phyloP scores from a whole-genome alignment of 1,284 basidiomycete genomes.

The Cutaneotrichosporon sp. region DNA sequence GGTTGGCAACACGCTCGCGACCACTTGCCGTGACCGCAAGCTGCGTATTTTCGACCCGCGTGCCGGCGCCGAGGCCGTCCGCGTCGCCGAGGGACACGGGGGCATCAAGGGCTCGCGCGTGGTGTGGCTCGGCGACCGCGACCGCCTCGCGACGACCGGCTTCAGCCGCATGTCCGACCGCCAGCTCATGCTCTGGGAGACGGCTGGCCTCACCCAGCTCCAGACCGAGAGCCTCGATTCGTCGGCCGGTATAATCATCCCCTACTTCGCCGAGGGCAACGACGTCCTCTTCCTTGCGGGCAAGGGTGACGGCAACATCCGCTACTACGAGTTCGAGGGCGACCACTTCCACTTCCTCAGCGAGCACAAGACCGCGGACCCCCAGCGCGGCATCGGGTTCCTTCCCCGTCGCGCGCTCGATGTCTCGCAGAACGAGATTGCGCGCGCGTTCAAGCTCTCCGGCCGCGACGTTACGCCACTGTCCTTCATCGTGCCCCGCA shows the following conservation, averaged over 20 bases:
- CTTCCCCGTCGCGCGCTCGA: slow-evolving; percentile 85
- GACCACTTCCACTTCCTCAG: slow-evolving; percentile 78
- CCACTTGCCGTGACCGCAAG: slow-evolving; percentile 89
- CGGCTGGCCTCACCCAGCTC: slow-evolving; percentile 67
- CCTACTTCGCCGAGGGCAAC: slow-evolving; percentile 91
- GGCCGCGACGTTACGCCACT: slow-evolving; percentile 79
- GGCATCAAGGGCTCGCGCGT: slow-evolving; percentile 93
- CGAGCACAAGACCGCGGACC: slow-evolving; percentile 87
- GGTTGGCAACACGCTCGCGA: slow-evolving; percentile 69
- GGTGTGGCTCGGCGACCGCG: slow-evolving; percentile 85
- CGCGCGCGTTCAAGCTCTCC: slow-evolving; percentile 88
- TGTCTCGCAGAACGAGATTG: slow-evolving; percentile 91
- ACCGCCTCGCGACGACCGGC: slow-evolving; percentile 87
- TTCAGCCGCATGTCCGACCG: slow-evolving; percentile 95
- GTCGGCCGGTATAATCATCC: slow-evolving; percentile 91
- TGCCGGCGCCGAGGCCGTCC: slow-evolving; percentile 74
- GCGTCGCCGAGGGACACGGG: slow-evolving; percentile 80
- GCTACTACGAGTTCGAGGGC: slow-evolving; percentile 92
- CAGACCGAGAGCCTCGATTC: slow-evolving; percentile 82
- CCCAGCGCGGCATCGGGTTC: slow-evolving; percentile 90
- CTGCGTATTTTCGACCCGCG: slow-evolving; percentile 87
- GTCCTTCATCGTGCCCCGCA: slow-evolving; percentile 89
- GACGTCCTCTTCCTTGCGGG: slow-evolving; percentile 86
- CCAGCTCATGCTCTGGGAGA: slow-evolving; percentile 86
- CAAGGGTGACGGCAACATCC: slow-evolving; percentile 84